These are phyloP conservation scores for Pseudogymnoascus sp. DNA, from an alignment of 2,329 filamentous ascomycete genomes.

Conservation along the genomic window DNA sequence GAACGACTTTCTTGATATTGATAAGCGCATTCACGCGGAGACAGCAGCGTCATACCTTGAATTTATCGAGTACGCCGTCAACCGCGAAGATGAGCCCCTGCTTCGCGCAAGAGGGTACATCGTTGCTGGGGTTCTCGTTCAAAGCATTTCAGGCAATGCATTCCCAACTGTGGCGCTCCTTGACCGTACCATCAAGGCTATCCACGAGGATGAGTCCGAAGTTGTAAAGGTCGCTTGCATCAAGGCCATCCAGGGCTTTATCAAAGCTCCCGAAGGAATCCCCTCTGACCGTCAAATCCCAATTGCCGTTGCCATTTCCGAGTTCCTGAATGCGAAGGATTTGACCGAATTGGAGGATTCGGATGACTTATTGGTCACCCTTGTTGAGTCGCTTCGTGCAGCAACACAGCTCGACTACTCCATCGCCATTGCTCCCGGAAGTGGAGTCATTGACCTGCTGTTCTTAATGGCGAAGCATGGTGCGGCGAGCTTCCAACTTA, in stretches of 20 bases:
- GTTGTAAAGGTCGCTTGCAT: constrained; percentile 90
- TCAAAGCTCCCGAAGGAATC: constrained; percentile 45
- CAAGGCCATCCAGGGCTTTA: constrained; percentile 69
- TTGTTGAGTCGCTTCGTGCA: constrained; percentile 79
- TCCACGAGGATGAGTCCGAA: constrained; percentile 70
- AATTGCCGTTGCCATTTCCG: constrained; percentile 54
- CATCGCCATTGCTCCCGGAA: constrained; percentile 64
- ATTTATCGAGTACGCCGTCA: constrained; percentile 72
- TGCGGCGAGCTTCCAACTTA: constrained; percentile 84
- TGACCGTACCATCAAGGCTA: constrained; percentile 67
- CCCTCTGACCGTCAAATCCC: constrained; percentile 50
- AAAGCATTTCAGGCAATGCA: constrained; percentile 53
- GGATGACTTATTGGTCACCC: constrained; percentile 84
- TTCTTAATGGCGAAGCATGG: constrained; percentile 87
- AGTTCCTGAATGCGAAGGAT: constrained; percentile 75
- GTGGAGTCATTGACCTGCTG: constrained; percentile 71
- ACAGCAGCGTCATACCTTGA: constrained; percentile 70
- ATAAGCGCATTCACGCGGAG: constrained; percentile 62
- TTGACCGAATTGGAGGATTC: constrained; percentile 77
- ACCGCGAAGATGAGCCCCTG: constrained; percentile 62
- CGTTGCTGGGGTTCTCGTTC: constrained; percentile 72
- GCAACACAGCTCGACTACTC: constrained; percentile 73
- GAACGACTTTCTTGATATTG: constrained; percentile 74
- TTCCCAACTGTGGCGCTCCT: constrained; percentile 57
- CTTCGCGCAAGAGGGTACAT: constrained; percentile 82